Evolutionary conservation across 257 asterid genomes (phyloP).

Genomic region (Capsicum chinense): DNA sequence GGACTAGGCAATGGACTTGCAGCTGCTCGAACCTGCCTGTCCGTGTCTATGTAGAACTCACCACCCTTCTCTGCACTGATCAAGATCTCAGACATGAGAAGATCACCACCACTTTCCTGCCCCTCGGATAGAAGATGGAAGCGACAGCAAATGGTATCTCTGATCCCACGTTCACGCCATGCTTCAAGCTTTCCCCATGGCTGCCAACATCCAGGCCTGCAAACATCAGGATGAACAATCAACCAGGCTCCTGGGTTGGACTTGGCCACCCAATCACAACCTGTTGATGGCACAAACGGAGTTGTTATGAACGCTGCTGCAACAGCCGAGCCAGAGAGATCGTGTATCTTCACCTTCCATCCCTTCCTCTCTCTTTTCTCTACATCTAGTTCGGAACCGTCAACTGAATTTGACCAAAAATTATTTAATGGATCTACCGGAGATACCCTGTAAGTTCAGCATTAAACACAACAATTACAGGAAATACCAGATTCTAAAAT

Average conservation of each 20-base stretch:
- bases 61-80: slow-evolving; percentile 89
- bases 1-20: slow-evolving; percentile 74
- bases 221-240: slow-evolving; percentile 80
- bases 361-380: slow-evolving; percentile 92
- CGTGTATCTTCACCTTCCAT: slow-evolving; percentile 94
- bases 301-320: slow-evolving; percentile 97
- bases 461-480: slow-evolving; percentile 18
- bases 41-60: slow-evolving; percentile 84
- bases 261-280: slow-evolving; percentile 94
- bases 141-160: slow-evolving; percentile 78
- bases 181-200: slow-evolving; percentile 99
- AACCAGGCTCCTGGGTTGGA: slow-evolving; percentile 99
- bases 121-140: slow-evolving; percentile 79
- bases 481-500: slow-evolving; percentile 1
- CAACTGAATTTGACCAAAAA: slow-evolving; percentile 64
- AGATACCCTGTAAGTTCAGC: slow-evolving; percentile 57
- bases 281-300: slow-evolving; percentile 92
- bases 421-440: slow-evolving; percentile 72
- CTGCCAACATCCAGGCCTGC: slow-evolving; percentile 85
- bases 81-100: slow-evolving; percentile 72
- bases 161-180: slow-evolving; percentile 87
- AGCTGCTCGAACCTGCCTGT: slow-evolving; percentile 59
- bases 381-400: slow-evolving; percentile 59
- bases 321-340: slow-evolving; percentile 93
- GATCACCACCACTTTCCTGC: slow-evolving; percentile 74